Evolutionary conservation across 257 asterid species (phyloP), one percentile per base, ranked within the genome.

Genomic region (Hygrophila difformis): DNA sequence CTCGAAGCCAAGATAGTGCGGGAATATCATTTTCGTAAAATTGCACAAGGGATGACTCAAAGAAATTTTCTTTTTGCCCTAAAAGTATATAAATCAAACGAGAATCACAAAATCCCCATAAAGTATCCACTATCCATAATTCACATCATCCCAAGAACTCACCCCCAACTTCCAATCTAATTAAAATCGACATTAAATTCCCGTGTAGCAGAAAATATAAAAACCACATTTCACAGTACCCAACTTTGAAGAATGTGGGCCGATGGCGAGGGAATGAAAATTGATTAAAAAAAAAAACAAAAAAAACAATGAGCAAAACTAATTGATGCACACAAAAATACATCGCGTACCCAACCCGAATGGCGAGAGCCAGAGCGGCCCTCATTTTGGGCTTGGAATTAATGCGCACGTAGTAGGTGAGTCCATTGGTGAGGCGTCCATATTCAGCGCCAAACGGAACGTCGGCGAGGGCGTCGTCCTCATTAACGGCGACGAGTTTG

Each of bases 301-400:
- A 37, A 55, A 4, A 11, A 28, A 44, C 16, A 28, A 39, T 10
- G 22, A 18, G 15, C 14, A 28, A 9, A 26, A 10, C 15, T 8
- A 29, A 8, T 26, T 11, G 26, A 41, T 16, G 10, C 39, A 11
- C 1, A 29, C 36, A 45, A 29, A 15, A 2, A 36, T 15, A 56
- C 23, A 44, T 35, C 54, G 23, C 80, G 64, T 74, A 86, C 97
- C 97, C 97, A 77, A 75, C 92, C 70, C 73, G 78, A 33, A 87
- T 80, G 22, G 82, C 97, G 46, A 87, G 93, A 26, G 95, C 86
- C 14, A 87, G 92, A 39, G 95, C 95, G 43, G 97, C 97, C 68
- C 97, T 71, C 97, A 87, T 87, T 69, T 68, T 74, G 34, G 97
- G 97, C 71, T 87, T 87, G 46, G 92, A 78, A 76, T 84, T 87